Conservation (phyloP, 108 stramenopile genomes). For the Epithemia pelagica region DNA sequence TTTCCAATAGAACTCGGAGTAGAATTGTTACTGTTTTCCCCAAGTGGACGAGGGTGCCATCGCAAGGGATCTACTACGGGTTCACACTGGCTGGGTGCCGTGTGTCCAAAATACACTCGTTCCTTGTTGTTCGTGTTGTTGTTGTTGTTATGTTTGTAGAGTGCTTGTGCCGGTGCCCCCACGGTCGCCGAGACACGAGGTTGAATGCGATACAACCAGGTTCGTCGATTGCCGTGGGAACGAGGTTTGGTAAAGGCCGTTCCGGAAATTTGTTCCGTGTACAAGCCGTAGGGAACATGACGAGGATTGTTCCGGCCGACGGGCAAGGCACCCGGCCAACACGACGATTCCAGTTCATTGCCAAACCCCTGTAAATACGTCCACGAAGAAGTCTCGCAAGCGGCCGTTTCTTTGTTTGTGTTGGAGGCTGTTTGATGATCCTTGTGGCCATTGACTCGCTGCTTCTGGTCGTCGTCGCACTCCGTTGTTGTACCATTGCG, state of each 20-base stretch:
- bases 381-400: no score
- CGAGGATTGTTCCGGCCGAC: constrained; percentile 88
- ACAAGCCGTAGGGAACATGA: constrained; percentile 62
- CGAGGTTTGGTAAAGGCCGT: constrained; percentile 90
- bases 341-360: constrained; percentile 78
- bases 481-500: no score
- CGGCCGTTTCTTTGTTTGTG: no score
- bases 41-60: constrained; percentile 68
- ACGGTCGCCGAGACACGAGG: constrained; percentile 42
- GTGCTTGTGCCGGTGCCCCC: background rate
- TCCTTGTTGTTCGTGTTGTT: background rate
- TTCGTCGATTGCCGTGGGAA: constrained; percentile 47
- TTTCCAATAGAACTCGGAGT: no score
- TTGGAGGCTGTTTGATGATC: no score
- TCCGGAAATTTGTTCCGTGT: constrained; percentile 89
- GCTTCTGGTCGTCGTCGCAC: no score
- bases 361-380: constrained; percentile 76
- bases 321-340: constrained; percentile 65
- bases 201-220: constrained; percentile 77
- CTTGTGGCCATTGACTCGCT: no score
- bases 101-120: constrained; percentile 33
- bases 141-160: background rate
- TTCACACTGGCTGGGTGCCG: constrained; percentile 30
- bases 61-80: constrained; percentile 76
- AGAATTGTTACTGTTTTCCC: constrained; percentile 9